Conservation (phyloP, 1,284 basidiomycete genomes). For the Ustilago loliicola region DNA sequence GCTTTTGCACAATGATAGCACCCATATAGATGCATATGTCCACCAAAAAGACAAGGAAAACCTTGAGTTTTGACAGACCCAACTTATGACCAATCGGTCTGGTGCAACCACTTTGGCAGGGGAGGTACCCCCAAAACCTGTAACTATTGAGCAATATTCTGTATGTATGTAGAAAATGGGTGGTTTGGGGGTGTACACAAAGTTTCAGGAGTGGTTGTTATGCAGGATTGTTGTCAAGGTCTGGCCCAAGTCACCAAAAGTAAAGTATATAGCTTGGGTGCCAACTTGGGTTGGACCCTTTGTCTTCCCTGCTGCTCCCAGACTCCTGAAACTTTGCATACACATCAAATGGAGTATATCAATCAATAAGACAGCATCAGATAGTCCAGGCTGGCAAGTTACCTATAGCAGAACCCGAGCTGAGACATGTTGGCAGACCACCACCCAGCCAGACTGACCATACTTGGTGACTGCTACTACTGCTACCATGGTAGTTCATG, state of each 20-base stretch:
- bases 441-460: too few species aligned
- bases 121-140: constrained; percentile 4
- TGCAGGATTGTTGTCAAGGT: background rate
- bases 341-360: too few species aligned
- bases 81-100: background rate
- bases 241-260: background rate
- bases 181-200: background rate
- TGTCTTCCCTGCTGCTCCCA: background rate
- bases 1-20: background rate
- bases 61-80: background rate
- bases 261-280: background rate
- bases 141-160: background rate
- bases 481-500: too few species aligned
- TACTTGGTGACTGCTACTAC: too few species aligned
- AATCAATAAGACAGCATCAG: too few species aligned
- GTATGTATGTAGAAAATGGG: background rate
- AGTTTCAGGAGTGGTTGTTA: background rate
- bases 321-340: background rate
- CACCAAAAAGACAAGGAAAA: background rate
- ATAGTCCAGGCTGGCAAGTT: too few species aligned
- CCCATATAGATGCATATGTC: constrained; percentile 1
- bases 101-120: background rate
- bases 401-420: too few species aligned
- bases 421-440: too few species aligned
- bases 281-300: background rate